A percentile compares a stretch with the other conserved stretches of the same genome.
phyloP scores from a whole-genome alignment of 2,329 filamentous ascomycete genomes.

The Alternaria ventricosa region DNA sequence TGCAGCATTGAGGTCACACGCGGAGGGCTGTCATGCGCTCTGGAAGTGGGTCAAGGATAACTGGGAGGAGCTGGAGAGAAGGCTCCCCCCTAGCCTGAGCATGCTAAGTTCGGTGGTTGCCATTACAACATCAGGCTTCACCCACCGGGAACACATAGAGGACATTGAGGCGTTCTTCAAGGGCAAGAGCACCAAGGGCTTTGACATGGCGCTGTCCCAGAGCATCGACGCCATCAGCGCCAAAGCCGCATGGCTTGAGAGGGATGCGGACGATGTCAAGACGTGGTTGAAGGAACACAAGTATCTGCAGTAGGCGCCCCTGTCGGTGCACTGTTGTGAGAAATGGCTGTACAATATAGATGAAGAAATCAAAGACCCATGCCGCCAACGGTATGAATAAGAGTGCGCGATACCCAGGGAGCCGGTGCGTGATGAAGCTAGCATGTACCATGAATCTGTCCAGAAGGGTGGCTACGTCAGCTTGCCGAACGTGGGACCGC shows the following conservation, averaged over 20 bases:
- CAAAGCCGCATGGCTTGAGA: constrained; percentile 80
- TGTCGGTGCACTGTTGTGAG: neutral
- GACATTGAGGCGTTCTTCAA: constrained; percentile 82
- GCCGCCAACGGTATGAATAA: neutral
- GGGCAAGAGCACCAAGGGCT: constrained; percentile 83
- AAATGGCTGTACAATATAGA: neutral
- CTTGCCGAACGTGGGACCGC: neutral
- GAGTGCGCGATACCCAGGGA: neutral
- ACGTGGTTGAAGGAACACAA: constrained; percentile 72
- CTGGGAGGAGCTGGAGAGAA: constrained; percentile 83
- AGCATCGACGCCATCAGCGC: constrained; percentile 83
- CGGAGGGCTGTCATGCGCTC: constrained; percentile 78
- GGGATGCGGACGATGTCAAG: constrained; percentile 79
- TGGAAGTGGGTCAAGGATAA: constrained; percentile 85
- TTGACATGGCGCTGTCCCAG: constrained; percentile 88
- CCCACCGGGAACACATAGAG: constrained; percentile 74
- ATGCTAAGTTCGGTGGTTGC: constrained; percentile 86
- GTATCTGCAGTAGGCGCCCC: constrained; percentile 55
- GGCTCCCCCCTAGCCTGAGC: constrained; percentile 82
- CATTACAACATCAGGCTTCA: constrained; percentile 83
- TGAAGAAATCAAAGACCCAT: neutral
- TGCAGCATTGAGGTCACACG: constrained; percentile 76
- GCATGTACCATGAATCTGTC: constrained; percentile 21
- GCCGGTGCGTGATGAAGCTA: neutral
- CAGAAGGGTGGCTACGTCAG: neutral